Evolutionary conservation across 2,329 filamentous ascomycete species (phyloP).

Genomic region (Ceratocystis alfenasii): DNA sequence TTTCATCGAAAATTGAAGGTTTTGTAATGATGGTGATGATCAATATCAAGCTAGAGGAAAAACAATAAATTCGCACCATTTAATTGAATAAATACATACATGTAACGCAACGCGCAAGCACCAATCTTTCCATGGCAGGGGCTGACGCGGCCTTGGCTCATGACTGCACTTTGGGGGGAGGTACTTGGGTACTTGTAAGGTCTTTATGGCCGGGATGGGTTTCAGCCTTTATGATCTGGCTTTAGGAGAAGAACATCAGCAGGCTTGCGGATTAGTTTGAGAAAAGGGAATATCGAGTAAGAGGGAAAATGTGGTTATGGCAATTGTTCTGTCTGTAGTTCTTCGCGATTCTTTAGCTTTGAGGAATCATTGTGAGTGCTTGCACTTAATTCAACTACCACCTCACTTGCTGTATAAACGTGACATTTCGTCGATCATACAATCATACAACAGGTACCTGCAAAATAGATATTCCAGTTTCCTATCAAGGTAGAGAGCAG

Average conservation of each 20-base stretch:
- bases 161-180: neutral
- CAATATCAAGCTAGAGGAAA: neutral
- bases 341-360: too few relatives aligned
- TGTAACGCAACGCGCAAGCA: conserved; percentile 18
- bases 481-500: too few relatives aligned
- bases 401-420: too few relatives aligned
- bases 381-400: too few relatives aligned
- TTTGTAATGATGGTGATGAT: neutral
- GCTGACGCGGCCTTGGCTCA: conserved; percentile 14
- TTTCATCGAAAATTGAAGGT: neutral
- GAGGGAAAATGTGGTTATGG: too few relatives aligned
- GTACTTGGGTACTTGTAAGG: neutral
- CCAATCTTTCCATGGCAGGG: conserved; percentile 10
- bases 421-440: too few relatives aligned
- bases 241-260: neutral
- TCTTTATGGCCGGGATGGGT: neutral
- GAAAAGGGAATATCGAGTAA: too few relatives aligned
- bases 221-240: neutral
- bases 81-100: neutral
- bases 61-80: neutral
- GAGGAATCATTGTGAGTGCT: too few relatives aligned
- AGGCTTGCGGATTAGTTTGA: too few relatives aligned
- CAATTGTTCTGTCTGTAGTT: too few relatives aligned
- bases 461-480: too few relatives aligned
- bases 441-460: too few relatives aligned